Evolutionary conservation across 2,329 filamentous ascomycete species (phyloP).

Genomic region (Arthrobotrys iridis): DNA sequence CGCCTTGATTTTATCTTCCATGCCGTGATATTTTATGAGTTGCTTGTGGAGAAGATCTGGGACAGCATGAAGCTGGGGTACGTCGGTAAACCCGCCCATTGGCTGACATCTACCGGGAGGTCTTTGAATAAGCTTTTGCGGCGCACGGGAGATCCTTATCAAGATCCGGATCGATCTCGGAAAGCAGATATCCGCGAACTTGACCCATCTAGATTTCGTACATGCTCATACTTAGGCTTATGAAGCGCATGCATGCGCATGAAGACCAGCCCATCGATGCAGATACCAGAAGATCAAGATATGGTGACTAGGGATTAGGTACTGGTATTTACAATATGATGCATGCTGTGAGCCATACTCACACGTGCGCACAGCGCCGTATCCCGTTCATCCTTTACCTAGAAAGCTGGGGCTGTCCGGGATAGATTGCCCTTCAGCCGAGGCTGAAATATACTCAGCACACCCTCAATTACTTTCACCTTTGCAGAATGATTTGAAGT

Average conservation of each 20-base stretch:
- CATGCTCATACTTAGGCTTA: too few relatives aligned
- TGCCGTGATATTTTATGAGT: conserved; percentile 22
- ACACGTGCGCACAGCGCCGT: neutral
- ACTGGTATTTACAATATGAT: too few relatives aligned
- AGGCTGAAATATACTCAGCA: neutral
- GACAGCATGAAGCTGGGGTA: conserved; percentile 16
- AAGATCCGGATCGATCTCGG: conserved; percentile 8
- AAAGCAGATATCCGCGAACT: neutral
- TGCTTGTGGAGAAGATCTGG: conserved; percentile 4
- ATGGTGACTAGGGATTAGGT: too few relatives aligned
- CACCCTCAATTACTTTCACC: neutral
- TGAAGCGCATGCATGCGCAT: too few relatives aligned
- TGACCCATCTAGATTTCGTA: neutral
- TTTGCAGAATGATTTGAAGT: neutral
- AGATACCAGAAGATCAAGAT: too few relatives aligned
- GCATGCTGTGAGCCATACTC: too few relatives aligned
- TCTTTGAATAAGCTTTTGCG: conserved; percentile 15
- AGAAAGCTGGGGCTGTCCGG: neutral
- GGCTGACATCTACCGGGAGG: neutral
- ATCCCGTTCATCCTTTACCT: neutral
- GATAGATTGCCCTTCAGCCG: neutral
- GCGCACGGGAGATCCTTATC: conserved; percentile 11
- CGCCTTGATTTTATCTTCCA: neutral
- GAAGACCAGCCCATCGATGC: too few relatives aligned
- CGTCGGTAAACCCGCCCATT: conserved; percentile 17